Conservation (phyloP, 1,139 yeast species). For the Nematodospora anomalae region DNA sequence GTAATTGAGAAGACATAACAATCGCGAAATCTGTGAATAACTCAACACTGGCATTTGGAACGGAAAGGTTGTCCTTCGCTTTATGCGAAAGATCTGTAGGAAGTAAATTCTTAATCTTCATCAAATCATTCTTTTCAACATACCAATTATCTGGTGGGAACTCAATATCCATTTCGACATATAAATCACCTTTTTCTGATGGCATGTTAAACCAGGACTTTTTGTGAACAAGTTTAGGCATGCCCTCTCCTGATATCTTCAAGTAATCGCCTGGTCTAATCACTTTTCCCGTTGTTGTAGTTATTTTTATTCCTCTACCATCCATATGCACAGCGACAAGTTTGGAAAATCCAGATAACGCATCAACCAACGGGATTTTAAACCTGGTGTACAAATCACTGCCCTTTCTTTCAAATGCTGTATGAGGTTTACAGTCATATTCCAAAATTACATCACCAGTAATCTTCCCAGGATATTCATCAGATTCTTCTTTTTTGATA, state of each 20-base stretch:
- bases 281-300: conserved; percentile 75
- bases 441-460: conserved; percentile 80
- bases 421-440: conserved; percentile 48
- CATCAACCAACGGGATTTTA: conserved; percentile 70
- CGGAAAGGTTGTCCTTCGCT: conserved; percentile 22
- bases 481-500: conserved; percentile 69
- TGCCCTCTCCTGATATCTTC: conserved; percentile 75
- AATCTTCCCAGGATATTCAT: conserved; percentile 68
- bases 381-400: conserved; percentile 64
- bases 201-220: conserved; percentile 35
- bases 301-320: conserved; percentile 66
- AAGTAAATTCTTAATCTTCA: conserved; percentile 52
- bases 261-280: conserved; percentile 75
- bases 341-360: conserved; percentile 77
- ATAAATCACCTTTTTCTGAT: conserved; percentile 65
- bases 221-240: conserved; percentile 58
- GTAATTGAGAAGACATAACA: conserved; percentile 30
- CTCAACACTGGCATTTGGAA: conserved; percentile 41
- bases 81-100: conserved; percentile 42
- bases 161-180: conserved; percentile 66
- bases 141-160: conserved; percentile 88
- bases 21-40: conserved; percentile 43
- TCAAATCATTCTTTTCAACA: conserved; percentile 60
- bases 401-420: conserved; percentile 55
- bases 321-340: conserved; percentile 75